Base-by-base conservation (phyloP, 1,284 basidiomycete genomes). In the Mycena citricolor region DNA sequence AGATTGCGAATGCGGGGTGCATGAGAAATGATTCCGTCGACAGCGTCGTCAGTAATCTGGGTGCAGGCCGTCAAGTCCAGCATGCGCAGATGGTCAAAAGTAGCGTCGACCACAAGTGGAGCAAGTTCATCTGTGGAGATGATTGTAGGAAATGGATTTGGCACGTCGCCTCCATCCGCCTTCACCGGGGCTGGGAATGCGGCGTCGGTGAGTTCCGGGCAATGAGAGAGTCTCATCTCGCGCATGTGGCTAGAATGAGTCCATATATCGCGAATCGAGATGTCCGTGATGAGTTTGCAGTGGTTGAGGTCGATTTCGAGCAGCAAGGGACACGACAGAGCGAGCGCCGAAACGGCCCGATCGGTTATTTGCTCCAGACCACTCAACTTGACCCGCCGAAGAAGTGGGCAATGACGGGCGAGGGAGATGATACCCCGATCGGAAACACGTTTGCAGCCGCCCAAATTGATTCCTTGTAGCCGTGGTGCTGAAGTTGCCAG, bases 251-350 rank as follows among this genome's bases (percentile, higher is more conserved):
- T 71, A 2, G 84, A 84, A 56, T 88, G 70, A 13, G 77, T 73
- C 88, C 95, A 97, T 16, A 99, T 77, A 54, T 92, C 83, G 41
- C 91, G 83, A 38, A 94, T 75, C 28, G 90, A 77, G 16, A 71
- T 63, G 61, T 97, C 86, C 10, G 90, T 86, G 58, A 98, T 77
- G 42, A 76, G 75, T 46, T 79, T 76, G 67, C 94, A 94, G 51
- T 83, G 77, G 57, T 92, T 86, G 52, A 99, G 79, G 66, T 99
- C 97, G 54, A 97, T 84, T 66, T 99, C 97, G 42, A 99, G 79
- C 14, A 99, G 76, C 26, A 94, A 76, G 1, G 91, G 89, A 60
- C 94, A 97, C 6, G 76, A 72, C 46, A 77, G 76, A n/a, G 90
- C 87, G 34, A 99, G 75, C 13, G 81, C 76, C 24, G 84, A 81